Conservation (phyloP, 805 yeast genomes). For the Nakazawaea populi region DNA sequence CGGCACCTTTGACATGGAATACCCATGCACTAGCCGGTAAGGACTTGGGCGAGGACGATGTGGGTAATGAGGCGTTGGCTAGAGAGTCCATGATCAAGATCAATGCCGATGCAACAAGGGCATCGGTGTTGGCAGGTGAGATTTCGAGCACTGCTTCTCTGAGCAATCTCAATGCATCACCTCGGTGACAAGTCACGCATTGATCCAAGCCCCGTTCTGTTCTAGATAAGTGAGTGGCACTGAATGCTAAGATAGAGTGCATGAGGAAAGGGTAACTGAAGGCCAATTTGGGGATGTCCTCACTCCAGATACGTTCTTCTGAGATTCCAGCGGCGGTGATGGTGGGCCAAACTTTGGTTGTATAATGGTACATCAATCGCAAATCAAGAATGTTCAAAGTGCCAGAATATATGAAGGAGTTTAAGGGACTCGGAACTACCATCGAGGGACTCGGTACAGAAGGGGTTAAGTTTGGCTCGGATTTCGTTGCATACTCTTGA, state of each 20-base stretch:
- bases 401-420: constrained; percentile 17
- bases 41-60: constrained; percentile 45
- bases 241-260: constrained; percentile 87
- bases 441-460: constrained; percentile 5
- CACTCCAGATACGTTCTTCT: constrained; percentile 79
- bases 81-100: constrained; percentile 87
- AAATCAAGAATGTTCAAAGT: constrained; percentile 68
- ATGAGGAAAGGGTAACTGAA: constrained; percentile 83
- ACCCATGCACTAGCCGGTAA: constrained; percentile 95
- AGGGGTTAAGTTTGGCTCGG: constrained; percentile 8
- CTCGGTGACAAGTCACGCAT: constrained; percentile 79
- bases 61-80: constrained; percentile 78
- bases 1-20: constrained; percentile 95
- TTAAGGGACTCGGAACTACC: background rate
- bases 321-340: constrained; percentile 89
- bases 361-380: constrained; percentile 81
- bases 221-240: constrained; percentile 86
- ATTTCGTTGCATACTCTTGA: constrained; percentile 11
- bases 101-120: constrained; percentile 87
- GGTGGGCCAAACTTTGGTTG: constrained; percentile 77
- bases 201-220: constrained; percentile 72
- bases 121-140: constrained; percentile 82
- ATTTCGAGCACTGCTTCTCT: constrained; percentile 85
- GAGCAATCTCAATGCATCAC: constrained; percentile 75
- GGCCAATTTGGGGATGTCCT: constrained; percentile 83